Percentiles rank a stretch among this genome's conserved stretches.
phyloP scores from a whole-genome alignment of 2,329 filamentous ascomycete species.

The Monosporascus sp. region DNA sequence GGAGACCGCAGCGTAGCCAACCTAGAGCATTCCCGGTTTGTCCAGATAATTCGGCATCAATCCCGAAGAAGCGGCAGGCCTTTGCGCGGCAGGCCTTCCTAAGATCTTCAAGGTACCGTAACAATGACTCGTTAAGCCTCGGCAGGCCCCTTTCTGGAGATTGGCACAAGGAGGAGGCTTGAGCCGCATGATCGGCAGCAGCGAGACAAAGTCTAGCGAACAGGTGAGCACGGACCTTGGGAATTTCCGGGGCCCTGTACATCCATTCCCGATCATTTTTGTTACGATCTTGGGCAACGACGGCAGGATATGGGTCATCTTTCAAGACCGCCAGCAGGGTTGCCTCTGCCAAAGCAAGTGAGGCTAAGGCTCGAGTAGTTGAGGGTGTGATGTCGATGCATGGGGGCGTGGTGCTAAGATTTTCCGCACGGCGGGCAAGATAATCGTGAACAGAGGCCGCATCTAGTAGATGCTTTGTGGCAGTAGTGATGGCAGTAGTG shows the following conservation, averaged over 20 bases:
- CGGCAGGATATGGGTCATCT: conserved; percentile 85
- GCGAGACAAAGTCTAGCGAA: conserved; percentile 85
- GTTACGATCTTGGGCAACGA: conserved; percentile 76
- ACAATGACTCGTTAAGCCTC: conserved; percentile 59
- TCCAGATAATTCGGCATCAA: conserved; percentile 79
- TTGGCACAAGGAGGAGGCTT: conserved; percentile 53
- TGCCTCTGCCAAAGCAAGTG: conserved; percentile 76
- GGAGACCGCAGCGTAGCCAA: conserved; percentile 75
- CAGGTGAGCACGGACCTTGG: conserved; percentile 81
- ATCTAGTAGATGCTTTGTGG: conserved; percentile 72
- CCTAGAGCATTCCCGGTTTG: conserved; percentile 81
- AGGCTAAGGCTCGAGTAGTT: conserved; percentile 51
- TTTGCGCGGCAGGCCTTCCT: conserved; percentile 71
- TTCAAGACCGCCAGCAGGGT: conserved; percentile 87
- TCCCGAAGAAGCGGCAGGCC: conserved; percentile 83
- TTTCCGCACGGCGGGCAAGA: conserved; percentile 53
- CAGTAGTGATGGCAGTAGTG: conserved; percentile 62
- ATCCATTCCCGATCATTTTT: conserved; percentile 90
- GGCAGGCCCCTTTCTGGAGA: conserved; percentile 32
- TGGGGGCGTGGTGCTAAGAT: conserved; percentile 34
- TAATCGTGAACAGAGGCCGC: conserved; percentile 75
- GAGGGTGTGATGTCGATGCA: conserved; percentile 50
- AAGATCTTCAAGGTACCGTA: conserved; percentile 72
- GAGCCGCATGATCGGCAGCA: conserved; percentile 79
- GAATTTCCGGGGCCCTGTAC: conserved; percentile 83